Percentiles rank a stretch among this genome's conserved stretches.
Evolutionary conservation across 441 rosid genomes (phyloP).

Genomic region (Bocquillonia castaneifolia): DNA sequence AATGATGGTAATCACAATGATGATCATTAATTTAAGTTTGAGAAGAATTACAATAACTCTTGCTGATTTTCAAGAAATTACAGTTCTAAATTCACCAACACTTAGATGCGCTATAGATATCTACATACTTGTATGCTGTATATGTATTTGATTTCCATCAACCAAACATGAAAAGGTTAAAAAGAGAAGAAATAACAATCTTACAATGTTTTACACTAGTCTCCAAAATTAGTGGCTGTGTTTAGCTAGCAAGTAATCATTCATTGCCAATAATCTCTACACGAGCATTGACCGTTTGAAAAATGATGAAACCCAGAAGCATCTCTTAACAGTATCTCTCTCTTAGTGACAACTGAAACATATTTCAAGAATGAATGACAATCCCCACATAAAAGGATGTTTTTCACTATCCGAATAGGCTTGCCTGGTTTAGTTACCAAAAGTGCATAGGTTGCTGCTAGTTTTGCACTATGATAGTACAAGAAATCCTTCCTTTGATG

Average conservation of each 20-base stretch:
- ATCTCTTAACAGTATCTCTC: constrained; percentile 70
- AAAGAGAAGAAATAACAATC: neutral
- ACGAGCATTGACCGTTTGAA: constrained; percentile 62
- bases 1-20: no score
- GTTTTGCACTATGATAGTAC: constrained; percentile 82
- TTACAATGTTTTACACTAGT: neutral
- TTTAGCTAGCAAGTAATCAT: constrained; percentile 6
- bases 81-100: neutral
- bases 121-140: neutral
- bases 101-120: neutral
- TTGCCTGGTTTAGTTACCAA: constrained; percentile 42
- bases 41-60: no score
- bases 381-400: constrained; percentile 69
- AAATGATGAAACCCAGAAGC: constrained; percentile 76
- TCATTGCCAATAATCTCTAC: constrained; percentile 58
- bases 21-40: no score
- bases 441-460: constrained; percentile 69
- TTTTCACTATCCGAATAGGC: constrained; percentile 59
- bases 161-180: neutral
- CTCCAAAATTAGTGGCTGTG: neutral
- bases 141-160: neutral
- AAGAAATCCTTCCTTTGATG: constrained; percentile 68
- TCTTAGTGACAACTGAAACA: constrained; percentile 46
- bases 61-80: no score
- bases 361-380: constrained; percentile 68